Conservation (phyloP, 495 filamentous ascomycete genomes). For the Aspergillus indologenus region DNA sequence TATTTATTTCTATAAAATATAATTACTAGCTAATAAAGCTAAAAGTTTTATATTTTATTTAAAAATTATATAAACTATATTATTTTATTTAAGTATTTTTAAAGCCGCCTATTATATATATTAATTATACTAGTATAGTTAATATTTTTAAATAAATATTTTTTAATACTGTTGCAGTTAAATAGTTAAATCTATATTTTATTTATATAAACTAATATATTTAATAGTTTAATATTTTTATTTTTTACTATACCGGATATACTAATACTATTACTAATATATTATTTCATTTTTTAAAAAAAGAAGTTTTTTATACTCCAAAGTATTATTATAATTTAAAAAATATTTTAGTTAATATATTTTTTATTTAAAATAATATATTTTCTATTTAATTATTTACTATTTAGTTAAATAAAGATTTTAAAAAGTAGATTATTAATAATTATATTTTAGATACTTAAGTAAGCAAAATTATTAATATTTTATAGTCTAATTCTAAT, state of each 20-base stretch:
- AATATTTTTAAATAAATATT: neutral
- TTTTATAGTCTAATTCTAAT: constrained; percentile 1
- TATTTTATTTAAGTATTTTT: neutral
- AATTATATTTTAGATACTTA: no score
- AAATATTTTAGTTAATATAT: neutral
- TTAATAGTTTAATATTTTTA: neutral
- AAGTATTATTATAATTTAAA: neutral
- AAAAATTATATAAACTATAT: neutral
- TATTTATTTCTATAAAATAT: neutral
- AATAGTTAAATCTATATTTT: neutral
- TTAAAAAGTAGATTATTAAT: neutral
- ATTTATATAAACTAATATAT: neutral
- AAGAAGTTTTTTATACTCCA: neutral
- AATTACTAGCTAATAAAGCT: neutral
- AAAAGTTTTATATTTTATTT: neutral
- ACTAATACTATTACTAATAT: neutral
- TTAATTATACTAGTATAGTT: neutral
- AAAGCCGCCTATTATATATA: neutral
- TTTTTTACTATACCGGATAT: neutral
- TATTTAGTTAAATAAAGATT: neutral
- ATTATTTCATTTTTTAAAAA: neutral
- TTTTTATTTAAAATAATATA: no score
- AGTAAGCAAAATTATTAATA: constrained; percentile 1
- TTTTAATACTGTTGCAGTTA: neutral
- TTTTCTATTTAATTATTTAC: neutral